Evolutionary conservation across 345 rosid genomes (phyloP).

Genomic region (Leavenworthia alabamica): DNA sequence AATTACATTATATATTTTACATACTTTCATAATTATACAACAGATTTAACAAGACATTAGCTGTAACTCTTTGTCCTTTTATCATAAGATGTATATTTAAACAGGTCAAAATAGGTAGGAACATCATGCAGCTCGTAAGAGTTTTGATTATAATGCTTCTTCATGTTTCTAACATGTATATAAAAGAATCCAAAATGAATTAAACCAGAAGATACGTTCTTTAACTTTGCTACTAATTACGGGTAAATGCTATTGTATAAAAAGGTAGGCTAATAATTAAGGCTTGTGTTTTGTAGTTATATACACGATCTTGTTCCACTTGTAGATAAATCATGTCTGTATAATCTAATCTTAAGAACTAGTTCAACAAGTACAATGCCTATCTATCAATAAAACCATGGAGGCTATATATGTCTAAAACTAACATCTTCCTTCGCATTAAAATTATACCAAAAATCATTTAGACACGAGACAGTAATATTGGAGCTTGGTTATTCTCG

Average conservation of each 20-base stretch:
- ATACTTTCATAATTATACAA: background rate
- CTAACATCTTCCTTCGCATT: too few relatives aligned
- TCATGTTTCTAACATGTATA: conserved; percentile 22
- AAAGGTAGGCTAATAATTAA: background rate
- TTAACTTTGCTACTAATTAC: background rate
- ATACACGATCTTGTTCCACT: background rate
- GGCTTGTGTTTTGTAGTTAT: background rate
- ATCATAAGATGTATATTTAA: conserved; percentile 17
- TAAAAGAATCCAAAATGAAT: conserved; percentile 18
- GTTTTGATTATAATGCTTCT: conserved; percentile 11
- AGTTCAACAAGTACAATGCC: too few relatives aligned
- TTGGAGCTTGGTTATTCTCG: too few relatives aligned
- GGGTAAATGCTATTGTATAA: conserved; percentile 7
- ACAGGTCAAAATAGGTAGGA: conserved; percentile 10
- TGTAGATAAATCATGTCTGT: background rate
- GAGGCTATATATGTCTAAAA: too few relatives aligned
- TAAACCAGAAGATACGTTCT: background rate
- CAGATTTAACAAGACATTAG: background rate
- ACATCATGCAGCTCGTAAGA: conserved; percentile 24
- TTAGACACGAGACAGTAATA: too few relatives aligned
- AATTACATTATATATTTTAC: background rate
- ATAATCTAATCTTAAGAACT: background rate
- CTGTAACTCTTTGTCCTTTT: conserved; percentile 24
- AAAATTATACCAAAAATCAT: too few relatives aligned
- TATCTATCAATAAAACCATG: too few relatives aligned